Evolutionary conservation across 371 early-diverging fungal genomes (phyloP).

Genomic region (Mortierella sp.): DNA sequence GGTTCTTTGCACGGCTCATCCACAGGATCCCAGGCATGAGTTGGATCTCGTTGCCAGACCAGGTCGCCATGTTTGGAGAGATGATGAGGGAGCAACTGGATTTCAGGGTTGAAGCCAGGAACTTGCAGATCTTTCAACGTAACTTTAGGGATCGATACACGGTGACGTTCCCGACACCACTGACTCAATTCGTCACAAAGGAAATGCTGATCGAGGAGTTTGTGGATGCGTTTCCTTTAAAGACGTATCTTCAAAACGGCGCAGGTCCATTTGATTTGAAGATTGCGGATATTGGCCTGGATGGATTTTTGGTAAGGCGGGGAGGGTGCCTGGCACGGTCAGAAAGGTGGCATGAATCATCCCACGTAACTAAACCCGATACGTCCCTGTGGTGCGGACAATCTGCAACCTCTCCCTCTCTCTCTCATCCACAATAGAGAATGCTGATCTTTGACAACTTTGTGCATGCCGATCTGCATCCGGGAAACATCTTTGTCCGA

Average conservation of each 20-base stretch:
- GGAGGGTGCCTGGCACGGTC: too few relatives aligned
- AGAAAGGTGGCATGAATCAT: too few relatives aligned
- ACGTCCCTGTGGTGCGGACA: too few relatives aligned
- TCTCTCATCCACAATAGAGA: conserved; percentile 54
- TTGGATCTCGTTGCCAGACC: conserved; percentile 89
- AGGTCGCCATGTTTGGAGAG: conserved; percentile 86
- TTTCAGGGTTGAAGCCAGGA: conserved; percentile 83
- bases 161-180: conserved; percentile 78
- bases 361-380: too few relatives aligned
- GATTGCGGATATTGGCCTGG: conserved; percentile 80
- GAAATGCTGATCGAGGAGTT: conserved; percentile 88
- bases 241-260: conserved; percentile 71
- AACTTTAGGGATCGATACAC: conserved; percentile 70
- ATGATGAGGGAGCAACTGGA: conserved; percentile 96
- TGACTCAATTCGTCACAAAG: conserved; percentile 67
- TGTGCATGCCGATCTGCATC: conserved; percentile 94
- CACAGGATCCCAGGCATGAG: conserved; percentile 78
- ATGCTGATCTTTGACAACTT: conserved; percentile 95
- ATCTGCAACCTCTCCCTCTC: too few relatives aligned
- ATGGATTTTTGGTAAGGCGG: conserved; percentile 57
- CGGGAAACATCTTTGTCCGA: conserved; percentile 93
- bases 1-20: conserved; percentile 71
- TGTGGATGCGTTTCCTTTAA: conserved; percentile 80
- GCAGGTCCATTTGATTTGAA: conserved; percentile 72
- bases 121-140: conserved; percentile 74